Evolutionary conservation across 495 filamentous ascomycete species (phyloP), one percentile per base, ranked within the genome.

Genomic region (Paragyromitra xinjiangensis): DNA sequence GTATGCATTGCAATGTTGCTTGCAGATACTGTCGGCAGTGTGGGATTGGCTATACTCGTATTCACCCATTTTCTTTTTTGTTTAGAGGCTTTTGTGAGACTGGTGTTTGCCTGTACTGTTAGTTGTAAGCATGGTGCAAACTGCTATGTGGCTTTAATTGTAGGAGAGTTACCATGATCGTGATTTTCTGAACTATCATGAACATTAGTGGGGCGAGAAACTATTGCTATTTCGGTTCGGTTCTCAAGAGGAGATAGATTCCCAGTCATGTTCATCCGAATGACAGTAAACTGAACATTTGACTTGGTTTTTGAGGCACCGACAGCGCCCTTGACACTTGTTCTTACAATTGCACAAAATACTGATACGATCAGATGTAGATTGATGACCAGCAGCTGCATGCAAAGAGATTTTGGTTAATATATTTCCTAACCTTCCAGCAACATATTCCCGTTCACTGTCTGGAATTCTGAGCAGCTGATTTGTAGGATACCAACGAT

Each of bases 221-320:
- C n/a, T 16, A 51, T 6, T 2, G 48, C 48, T n/a, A 64, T 22
- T 12, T 64, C 37, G 22, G 62, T 64, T 12, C 0, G 37, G 12
- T 6, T 64, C 5, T 19, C 34, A 0, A 64, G 37, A 12, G 39
- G 3, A 3, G 5, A 64, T 39, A 64, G 37, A 40, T 64, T 64
- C 1, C 16, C 62, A 64, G 24, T 64, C 37, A 64, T 45, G 62
- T 24, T 19, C 62, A 24, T 40, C 34, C 7, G 37, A 8, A 45
- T 22, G 62, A 44, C 62, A 45, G 34, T 64, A 29, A 22, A 64
- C 7, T 7, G 37, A 64, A 7, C 16, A 64, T 45, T 64, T 64
- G 2, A 64, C 16, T 6, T 64, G 24, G 8, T 45, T 64, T 45
- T 64, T 64, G 9, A 64, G 39, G 19, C 37, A 64, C 0, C 16